Percentiles rank a stretch among this genome's conserved stretches.
These are phyloP conservation scores for Nakazawaea molendinolei DNA, from an alignment of 805 yeast species.

Conservation along the genomic window DNA sequence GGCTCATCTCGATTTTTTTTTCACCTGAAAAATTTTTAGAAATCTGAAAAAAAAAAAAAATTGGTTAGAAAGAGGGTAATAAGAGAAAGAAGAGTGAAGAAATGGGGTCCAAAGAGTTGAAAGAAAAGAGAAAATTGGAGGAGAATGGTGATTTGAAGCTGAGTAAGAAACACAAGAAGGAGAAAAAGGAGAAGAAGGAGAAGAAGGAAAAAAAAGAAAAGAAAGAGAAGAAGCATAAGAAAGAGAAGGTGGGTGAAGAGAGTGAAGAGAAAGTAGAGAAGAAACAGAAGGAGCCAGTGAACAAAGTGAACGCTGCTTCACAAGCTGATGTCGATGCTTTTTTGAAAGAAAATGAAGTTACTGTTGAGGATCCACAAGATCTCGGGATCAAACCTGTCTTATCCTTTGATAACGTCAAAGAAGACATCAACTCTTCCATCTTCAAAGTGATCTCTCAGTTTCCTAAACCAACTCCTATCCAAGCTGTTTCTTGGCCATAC, in stretches of 20 bases:
- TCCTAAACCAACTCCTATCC: conserved; percentile 93
- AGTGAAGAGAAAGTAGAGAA: conserved; percentile 26
- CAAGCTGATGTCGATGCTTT: conserved; percentile 57
- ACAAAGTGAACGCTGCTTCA: conserved; percentile 33
- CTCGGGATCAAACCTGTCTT: conserved; percentile 61
- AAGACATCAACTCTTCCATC: conserved; percentile 44
- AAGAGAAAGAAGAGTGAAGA: not conserved
- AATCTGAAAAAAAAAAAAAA: not conserved
- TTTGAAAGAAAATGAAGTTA: conserved; percentile 64
- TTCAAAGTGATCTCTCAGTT: conserved; percentile 60
- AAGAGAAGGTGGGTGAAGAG: conserved; percentile 32
- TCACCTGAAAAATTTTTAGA: conserved; percentile 6
- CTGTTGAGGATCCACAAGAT: conserved; percentile 61
- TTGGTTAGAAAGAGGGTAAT: not conserved
- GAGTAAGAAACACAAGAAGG: conserved; percentile 22
- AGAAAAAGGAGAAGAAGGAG: conserved; percentile 21
- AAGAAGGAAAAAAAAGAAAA: conserved; percentile 27
- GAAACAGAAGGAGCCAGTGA: conserved; percentile 17
- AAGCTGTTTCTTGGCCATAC: conserved; percentile 92
- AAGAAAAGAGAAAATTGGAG: conserved; percentile 23
- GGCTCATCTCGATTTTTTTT: not conserved
- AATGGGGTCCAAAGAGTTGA: conserved; percentile 17
- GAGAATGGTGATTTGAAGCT: conserved; percentile 10
- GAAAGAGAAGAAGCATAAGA: conserved; percentile 30
- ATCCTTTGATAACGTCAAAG: conserved; percentile 53